Conservation (phyloP, 2,329 filamentous ascomycete species). For the Alternaria sp. region DNA sequence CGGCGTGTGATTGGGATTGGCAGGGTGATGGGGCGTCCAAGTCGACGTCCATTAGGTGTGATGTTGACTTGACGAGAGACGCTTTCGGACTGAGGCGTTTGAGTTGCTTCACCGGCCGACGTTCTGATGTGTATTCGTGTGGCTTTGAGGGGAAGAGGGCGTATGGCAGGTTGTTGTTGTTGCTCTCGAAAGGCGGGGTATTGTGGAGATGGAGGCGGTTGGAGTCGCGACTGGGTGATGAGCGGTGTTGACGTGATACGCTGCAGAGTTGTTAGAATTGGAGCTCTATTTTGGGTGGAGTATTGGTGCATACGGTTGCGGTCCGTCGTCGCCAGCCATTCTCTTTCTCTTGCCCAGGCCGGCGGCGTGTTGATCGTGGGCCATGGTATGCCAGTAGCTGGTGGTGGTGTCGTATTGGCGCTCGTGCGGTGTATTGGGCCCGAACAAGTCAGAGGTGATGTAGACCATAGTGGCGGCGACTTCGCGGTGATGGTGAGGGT, state of each 20-base stretch:
- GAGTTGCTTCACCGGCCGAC: conserved; percentile 41
- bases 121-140: conserved; percentile 20
- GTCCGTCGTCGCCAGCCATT: conserved; percentile 18
- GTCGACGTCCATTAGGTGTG: conserved; percentile 43
- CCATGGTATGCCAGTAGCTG: conserved; percentile 28
- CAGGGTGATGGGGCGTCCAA: conserved; percentile 12
- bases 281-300: neutral
- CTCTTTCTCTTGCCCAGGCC: conserved; percentile 42
- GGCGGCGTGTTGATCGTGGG: conserved; percentile 22
- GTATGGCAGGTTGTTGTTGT: conserved; percentile 21
- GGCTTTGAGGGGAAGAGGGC: conserved; percentile 8
- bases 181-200: conserved; percentile 20
- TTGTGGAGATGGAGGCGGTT: conserved; percentile 18
- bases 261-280: conserved; percentile 9
- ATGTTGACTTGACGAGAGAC: conserved; percentile 34
- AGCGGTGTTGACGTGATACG: conserved; percentile 15
- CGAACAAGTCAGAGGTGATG: conserved; percentile 46
- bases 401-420: conserved; percentile 3
- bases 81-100: conserved; percentile 32
- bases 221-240: conserved; percentile 13
- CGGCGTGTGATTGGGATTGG: conserved; percentile 7
- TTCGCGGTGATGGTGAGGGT: conserved; percentile 15
- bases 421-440: conserved; percentile 21
- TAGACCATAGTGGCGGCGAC: conserved; percentile 39
- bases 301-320: conserved; percentile 14